A percentile compares a stretch with the other conserved stretches of the same genome.
Evolutionary conservation across 129 eudicot genomes (phyloP).

Genomic region (Heracleum sosnowskyi): DNA sequence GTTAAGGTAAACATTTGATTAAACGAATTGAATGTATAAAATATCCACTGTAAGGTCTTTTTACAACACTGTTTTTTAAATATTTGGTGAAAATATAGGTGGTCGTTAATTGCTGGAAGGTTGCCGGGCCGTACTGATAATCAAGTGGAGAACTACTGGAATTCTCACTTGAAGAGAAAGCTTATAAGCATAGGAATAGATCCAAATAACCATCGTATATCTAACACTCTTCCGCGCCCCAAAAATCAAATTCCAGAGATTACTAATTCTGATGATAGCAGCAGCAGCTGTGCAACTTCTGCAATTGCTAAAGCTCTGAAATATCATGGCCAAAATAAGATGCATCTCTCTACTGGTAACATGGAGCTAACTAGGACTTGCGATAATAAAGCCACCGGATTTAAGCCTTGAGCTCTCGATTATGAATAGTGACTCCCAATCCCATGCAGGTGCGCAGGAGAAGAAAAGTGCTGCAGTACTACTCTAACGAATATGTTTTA

Average conservation of each 20-base stretch:
- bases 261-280: neutral
- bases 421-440: neutral
- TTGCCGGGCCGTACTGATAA: constrained; percentile 43
- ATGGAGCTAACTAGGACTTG: neutral
- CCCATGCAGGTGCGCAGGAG: neutral
- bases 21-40: too few species aligned
- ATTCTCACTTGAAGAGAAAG: constrained; percentile 32
- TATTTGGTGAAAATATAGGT: constrained; percentile 18
- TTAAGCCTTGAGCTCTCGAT: neutral
- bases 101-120: constrained; percentile 65
- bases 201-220: constrained; percentile 28
- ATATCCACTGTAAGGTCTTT: too few species aligned
- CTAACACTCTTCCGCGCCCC: neutral
- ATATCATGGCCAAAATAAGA: neutral
- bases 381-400: neutral
- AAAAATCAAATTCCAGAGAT: neutral
- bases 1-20: neutral
- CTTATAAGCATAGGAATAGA: constrained; percentile 31
- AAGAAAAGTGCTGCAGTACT: neutral
- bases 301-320: neutral
- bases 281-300: neutral
- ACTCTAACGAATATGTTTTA: neutral
- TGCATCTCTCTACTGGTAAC: neutral
- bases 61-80: neutral
- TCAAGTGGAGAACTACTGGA: constrained; percentile 51